phyloP scores from a whole-genome alignment of 1,284 basidiomycete genomes.

The Farysia itapuensis region DNA sequence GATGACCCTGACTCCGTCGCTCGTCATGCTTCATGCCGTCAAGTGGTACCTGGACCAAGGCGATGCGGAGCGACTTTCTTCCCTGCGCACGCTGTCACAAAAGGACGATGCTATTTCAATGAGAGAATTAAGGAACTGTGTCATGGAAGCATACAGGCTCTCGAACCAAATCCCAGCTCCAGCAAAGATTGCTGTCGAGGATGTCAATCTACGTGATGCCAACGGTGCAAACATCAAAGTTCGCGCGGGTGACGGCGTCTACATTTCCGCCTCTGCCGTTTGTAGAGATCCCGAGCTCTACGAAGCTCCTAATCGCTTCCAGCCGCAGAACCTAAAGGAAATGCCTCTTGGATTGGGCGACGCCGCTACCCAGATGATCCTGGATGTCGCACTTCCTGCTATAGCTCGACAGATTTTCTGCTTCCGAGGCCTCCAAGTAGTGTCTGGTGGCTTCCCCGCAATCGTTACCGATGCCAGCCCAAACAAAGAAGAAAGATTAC shows the following conservation, averaged over 20 bases:
- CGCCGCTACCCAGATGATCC: slow-evolving; percentile 19
- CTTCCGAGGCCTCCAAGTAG: slow-evolving; percentile 18
- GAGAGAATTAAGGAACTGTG: slow-evolving; percentile 17
- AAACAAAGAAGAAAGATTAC: slow-evolving; percentile 12
- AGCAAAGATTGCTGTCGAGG: slow-evolving; percentile 22
- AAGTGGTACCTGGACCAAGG: slow-evolving; percentile 30
- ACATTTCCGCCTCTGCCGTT: slow-evolving; percentile 22
- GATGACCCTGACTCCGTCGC: slow-evolving; percentile 26
- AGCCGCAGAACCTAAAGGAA: slow-evolving; percentile 6
- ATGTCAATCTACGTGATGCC: slow-evolving; percentile 13
- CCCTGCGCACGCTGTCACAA: slow-evolving; percentile 18
- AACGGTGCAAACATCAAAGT: slow-evolving; percentile 16
- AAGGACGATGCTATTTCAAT: slow-evolving; percentile 18
- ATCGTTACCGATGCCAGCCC: slow-evolving; percentile 24
- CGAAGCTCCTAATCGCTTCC: slow-evolving; percentile 15
- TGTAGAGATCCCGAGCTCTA: slow-evolving; percentile 28
- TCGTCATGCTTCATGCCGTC: slow-evolving; percentile 30
- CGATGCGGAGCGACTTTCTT: slow-evolving; percentile 14
- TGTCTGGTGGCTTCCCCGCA: slow-evolving; percentile 22
- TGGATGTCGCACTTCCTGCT: slow-evolving; percentile 28
- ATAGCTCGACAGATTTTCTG: slow-evolving; percentile 37
- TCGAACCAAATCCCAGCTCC: slow-evolving; percentile 25
- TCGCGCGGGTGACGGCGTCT: slow-evolving; percentile 27
- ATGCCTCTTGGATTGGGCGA: slow-evolving; percentile 36
- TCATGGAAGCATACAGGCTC: slow-evolving; percentile 35